A percentile compares a stretch with the other conserved stretches of the same genome.
Conservation (phyloP, 2,329 filamentous ascomycete genomes). For the Neopestalotiopsis sp. region DNA sequence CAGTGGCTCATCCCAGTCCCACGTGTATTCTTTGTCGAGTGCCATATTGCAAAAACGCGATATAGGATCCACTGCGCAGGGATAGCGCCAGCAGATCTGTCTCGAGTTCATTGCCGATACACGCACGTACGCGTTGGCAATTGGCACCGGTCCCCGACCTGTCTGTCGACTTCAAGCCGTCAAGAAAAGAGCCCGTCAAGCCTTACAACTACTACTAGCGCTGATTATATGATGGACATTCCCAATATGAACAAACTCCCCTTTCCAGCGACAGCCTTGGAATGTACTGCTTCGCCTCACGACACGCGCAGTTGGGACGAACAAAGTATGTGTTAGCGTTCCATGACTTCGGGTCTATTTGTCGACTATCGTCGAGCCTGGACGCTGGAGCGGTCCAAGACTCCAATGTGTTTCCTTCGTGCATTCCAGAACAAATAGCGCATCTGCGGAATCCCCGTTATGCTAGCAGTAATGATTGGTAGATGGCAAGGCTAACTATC, state of each 20-base stretch:
- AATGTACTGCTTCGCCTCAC: not conserved
- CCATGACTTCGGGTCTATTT: not conserved
- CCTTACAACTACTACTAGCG: not conserved
- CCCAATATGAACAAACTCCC: not conserved
- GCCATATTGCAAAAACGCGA: not conserved
- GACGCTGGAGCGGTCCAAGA: not conserved
- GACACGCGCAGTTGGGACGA: not conserved
- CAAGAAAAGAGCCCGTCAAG: too few relatives aligned
- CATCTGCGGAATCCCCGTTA: not conserved
- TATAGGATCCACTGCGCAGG: not conserved
- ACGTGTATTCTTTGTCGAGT: not conserved
- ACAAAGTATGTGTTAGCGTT: not conserved
- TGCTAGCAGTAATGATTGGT: not conserved
- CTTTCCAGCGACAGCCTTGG: not conserved
- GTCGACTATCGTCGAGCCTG: not conserved
- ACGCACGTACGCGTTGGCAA: not conserved
- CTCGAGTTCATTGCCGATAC: constrained; percentile 2
- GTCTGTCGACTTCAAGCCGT: not conserved
- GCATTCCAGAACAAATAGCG: not conserved
- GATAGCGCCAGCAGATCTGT: not conserved
- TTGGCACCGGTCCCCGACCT: not conserved
- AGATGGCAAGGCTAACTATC: not conserved
- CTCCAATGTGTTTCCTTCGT: not conserved
- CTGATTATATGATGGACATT: not conserved
- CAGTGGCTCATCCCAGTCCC: not conserved